phyloP scores from a whole-genome alignment of 768 basidiomycete species.

The Leucocoprinus birnbaumii region DNA sequence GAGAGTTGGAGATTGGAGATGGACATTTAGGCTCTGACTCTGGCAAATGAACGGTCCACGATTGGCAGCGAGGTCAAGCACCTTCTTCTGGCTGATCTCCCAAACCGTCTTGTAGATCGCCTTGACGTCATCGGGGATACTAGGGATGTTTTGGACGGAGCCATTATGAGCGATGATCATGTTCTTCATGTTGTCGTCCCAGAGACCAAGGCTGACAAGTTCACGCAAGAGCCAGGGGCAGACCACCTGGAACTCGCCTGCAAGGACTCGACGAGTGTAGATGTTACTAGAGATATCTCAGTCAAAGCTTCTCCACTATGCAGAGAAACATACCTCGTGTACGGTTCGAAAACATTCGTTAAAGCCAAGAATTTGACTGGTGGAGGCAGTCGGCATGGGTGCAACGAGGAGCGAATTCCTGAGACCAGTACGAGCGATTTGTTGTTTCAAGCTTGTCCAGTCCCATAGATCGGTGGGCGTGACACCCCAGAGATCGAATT shows the following conservation, averaged over 20 bases:
- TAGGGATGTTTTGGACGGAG: constrained; percentile 82
- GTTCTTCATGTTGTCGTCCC: constrained; percentile 99
- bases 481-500: constrained; percentile 95
- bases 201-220: constrained; percentile 90
- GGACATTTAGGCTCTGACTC: constrained; percentile 91
- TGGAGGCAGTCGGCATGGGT: constrained; percentile 99
- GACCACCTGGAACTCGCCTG: constrained; percentile 99
- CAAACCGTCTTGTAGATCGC: constrained; percentile 99
- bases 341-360: constrained; percentile 99
- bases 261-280: constrained; percentile 98
- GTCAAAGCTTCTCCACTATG: constrained; percentile 12
- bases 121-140: constrained; percentile 88
- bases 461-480: constrained; percentile 92
- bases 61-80: constrained; percentile 97
- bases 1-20: constrained; percentile 82
- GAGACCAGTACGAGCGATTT: constrained; percentile 77
- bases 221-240: constrained; percentile 99
- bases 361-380: constrained; percentile 95
- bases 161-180: constrained; percentile 97
- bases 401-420: constrained; percentile 89
- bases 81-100: constrained; percentile 99
- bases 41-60: constrained; percentile 98
- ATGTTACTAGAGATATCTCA: constrained; percentile 69
- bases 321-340: constrained; percentile 68
- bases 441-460: constrained; percentile 84